Percentiles rank a stretch among this genome's conserved stretches.
These are phyloP conservation scores for Eleusine indica DNA, from an alignment of 176 grass and related monocot species.

Conservation along the genomic window DNA sequence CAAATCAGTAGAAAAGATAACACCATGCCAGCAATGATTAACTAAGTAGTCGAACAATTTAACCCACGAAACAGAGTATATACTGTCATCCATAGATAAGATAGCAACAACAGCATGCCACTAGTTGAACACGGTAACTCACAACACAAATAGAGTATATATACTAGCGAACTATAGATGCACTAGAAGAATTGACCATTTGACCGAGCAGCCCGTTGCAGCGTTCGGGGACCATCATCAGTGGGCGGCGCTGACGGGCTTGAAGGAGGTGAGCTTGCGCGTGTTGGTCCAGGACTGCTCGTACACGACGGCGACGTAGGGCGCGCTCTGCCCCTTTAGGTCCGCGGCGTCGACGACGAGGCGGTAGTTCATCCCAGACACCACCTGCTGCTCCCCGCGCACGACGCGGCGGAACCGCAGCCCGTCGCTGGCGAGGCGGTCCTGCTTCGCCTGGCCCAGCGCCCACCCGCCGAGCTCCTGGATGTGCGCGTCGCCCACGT, in stretches of 20 bases:
- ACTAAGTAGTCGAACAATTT: no score
- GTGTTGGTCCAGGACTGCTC: constrained; percentile 52
- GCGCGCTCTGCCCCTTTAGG: neutral
- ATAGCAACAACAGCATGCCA: no score
- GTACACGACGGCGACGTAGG: constrained; percentile 48
- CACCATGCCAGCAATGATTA: no score
- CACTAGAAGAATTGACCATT: neutral
- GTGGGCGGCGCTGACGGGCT: neutral
- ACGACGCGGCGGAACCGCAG: constrained; percentile 41
- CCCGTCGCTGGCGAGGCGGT: neutral
- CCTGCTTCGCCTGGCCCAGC: constrained; percentile 23
- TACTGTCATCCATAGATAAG: no score
- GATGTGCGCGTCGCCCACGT: constrained; percentile 36
- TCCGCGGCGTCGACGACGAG: constrained; percentile 30
- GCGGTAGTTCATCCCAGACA: constrained; percentile 56
- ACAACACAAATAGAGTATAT: no score
- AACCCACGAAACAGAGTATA: no score
- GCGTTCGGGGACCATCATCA: neutral
- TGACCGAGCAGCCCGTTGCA: neutral
- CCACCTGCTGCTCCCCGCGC: constrained; percentile 52
- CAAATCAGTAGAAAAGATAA: no score
- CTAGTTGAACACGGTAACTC: no score
- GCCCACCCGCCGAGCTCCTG: constrained; percentile 53
- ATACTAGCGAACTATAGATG: no score
- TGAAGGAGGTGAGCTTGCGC: constrained; percentile 50